Conservation (phyloP, 2,329 filamentous ascomycete species). For the Apiospora rasikravindrae region DNA sequence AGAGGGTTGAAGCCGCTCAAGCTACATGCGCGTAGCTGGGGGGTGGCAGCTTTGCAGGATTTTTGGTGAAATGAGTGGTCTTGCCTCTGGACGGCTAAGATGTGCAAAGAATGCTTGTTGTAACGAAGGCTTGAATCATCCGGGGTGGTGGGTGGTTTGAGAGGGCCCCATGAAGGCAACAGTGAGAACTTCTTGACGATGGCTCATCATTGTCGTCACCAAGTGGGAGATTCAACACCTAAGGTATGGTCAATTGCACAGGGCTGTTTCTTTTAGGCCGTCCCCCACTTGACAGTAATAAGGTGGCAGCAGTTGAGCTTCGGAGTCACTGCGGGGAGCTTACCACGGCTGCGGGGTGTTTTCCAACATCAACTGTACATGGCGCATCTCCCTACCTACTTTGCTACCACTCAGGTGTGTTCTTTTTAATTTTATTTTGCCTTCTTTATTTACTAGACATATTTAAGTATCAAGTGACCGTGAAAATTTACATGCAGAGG, state of each 20-base stretch:
- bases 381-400: background rate
- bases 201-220: slow-evolving; percentile 13
- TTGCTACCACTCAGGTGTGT: too few relatives aligned
- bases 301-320: background rate
- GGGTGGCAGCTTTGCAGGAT: background rate
- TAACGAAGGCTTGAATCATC: background rate
- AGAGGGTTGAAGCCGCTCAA: slow-evolving; percentile 18
- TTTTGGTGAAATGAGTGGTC: background rate
- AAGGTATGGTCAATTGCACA: background rate
- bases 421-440: too few relatives aligned
- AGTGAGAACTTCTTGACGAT: background rate
- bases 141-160: background rate
- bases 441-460: too few relatives aligned
- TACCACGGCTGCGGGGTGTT: background rate
- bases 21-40: slow-evolving; percentile 3
- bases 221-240: background rate
- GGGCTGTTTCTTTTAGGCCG: slow-evolving; percentile 1
- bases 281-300: background rate
- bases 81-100: background rate
- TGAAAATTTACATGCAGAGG: too few relatives aligned
- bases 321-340: background rate
- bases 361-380: background rate
- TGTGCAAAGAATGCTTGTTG: background rate
- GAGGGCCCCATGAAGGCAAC: background rate
- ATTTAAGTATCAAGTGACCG: too few relatives aligned